Percentiles rank a stretch among this genome's conserved stretches.
Evolutionary conservation across 2,329 filamentous ascomycete genomes (phyloP).

Genomic region (Ascochyta rabiei): DNA sequence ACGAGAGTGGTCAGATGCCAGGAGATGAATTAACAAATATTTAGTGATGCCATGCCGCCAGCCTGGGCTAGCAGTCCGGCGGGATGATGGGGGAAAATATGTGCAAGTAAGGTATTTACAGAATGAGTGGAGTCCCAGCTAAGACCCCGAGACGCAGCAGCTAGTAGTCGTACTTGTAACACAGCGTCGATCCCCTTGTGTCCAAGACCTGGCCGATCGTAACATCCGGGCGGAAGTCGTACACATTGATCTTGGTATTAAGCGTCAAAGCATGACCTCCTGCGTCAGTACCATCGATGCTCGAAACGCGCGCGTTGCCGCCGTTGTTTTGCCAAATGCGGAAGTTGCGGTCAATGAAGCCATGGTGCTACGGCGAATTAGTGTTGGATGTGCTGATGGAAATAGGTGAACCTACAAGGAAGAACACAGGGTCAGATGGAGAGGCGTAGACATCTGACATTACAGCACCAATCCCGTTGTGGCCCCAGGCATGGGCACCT

Average conservation of each 20-base stretch:
- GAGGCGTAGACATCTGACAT: slow-evolving; percentile 44
- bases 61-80: no score
- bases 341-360: slow-evolving; percentile 56
- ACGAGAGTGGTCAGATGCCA: no score
- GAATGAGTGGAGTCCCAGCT: no score
- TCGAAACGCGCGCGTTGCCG: slow-evolving; percentile 26
- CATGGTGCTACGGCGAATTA: slow-evolving; percentile 37
- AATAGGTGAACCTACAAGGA: background rate
- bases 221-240: slow-evolving; percentile 34
- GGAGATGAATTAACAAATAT: no score
- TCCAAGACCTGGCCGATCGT: slow-evolving; percentile 38
- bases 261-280: slow-evolving; percentile 32
- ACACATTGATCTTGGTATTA: slow-evolving; percentile 34
- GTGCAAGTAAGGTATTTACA: no score
- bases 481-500: slow-evolving; percentile 43
- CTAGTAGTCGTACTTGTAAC: slow-evolving; percentile 47
- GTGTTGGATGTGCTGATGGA: background rate
- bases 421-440: slow-evolving; percentile 39
- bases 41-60: no score
- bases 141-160: no score
- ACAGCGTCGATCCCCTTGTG: slow-evolving; percentile 31
- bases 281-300: slow-evolving; percentile 50
- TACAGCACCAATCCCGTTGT: slow-evolving; percentile 46
- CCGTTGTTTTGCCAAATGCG: slow-evolving; percentile 56
- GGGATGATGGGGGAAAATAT: no score